Base-by-base conservation (phyloP, 805 yeast genomes). In the Sporopachydermia lactativora region DNA sequence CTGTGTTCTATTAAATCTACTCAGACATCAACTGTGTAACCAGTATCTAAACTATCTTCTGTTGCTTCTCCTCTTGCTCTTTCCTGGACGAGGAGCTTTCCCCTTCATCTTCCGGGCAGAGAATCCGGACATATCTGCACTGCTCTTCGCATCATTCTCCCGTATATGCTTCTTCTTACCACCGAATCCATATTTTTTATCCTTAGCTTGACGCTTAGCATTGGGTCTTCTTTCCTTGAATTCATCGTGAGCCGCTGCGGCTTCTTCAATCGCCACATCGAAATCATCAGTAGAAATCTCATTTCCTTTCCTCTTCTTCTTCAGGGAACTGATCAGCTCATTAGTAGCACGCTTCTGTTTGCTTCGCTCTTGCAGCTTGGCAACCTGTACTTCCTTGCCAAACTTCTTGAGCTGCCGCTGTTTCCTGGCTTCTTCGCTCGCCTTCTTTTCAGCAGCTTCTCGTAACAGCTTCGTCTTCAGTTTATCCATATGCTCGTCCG, bases 401-500 rank as follows among this genome's bases (percentile, higher is more conserved):
- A 85, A 89, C 68, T 89, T 89, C 80, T 89, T 89, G 59, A 89
- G 73, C 47, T 81, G 79, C 63, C 98, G 77, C 68, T 89, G 97
- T 61, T 81, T 81, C 67, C 83, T 82, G 19, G 96, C 95, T 41
- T 86, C 96, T 61, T 83, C 89, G 41, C 86, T 71, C 1, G 95
- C 95, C 61, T 81, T 82, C 75, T 84, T 84, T 18, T 56, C 49
- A 4, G 70, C 62, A 35, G 73, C 76, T 58, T 85, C 96, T 47
- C 75, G 71, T 36, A 86, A 68, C 51, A 89, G 70, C 61, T 83
- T 85, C 53, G 68, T 64, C 68, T 84, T 86, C 55, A 92, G 71
- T 62, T 76, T 83, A 55, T 85, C 96, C 98, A 92, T 92, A 61
- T 92, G 99, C 59, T 85, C 96, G 60, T 92, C 98, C 41, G 88